Evolutionary conservation across 2,329 filamentous ascomycete genomes (phyloP), one percentile per base, ranked within the genome.

Genomic region (Myriosclerotinia scirpicola): DNA sequence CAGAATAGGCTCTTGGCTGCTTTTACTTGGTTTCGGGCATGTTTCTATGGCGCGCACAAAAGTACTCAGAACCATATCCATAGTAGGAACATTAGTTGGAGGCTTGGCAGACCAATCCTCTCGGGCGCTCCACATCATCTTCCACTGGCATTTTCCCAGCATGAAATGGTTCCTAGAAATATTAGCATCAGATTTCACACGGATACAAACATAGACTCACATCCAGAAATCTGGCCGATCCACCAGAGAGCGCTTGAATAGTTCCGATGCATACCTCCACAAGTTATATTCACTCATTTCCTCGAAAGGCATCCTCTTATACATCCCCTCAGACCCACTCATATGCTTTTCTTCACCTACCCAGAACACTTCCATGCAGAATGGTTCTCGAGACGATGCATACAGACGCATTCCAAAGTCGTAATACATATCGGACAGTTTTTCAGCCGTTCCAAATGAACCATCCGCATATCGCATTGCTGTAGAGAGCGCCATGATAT

Each of bases 71-170:
- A 90, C 82, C 66, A 83, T 79, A 62, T 80, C 78, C 55, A 73
- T 73, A 55, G 67, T 71, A 64, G 68, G 75, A 34, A 54, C 44
- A 53, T 67, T 56, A 71, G 36, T 64, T 71, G 74, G 75, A 79
- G 72, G 46, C 67, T 79, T 72, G 15, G 72, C 73, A 73, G 77
- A 66, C 77, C 76, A 66, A 74, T 79, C 70, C 73, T 77, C 69
- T 30, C 80, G 79, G 56, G 81, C 80, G 48, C 79, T 80, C 54
- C 78, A 80, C 71, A 84, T 87, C 83, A 91, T 88, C 75, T 91
- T 92, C 86, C 88, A 91, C 4, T 87, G 79, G 73, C 87, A 90
- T 78, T 92, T 92, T 30, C 85, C 86, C 11, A 89, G 83, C 82
- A 89, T 88, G 72, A 88, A 91, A 71, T 89, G 84, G 67, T 85